Percentiles rank a stretch among this genome's conserved stretches.
Conservation (phyloP, 768 basidiomycete species). For the Coprinopsis strossmayeri region DNA sequence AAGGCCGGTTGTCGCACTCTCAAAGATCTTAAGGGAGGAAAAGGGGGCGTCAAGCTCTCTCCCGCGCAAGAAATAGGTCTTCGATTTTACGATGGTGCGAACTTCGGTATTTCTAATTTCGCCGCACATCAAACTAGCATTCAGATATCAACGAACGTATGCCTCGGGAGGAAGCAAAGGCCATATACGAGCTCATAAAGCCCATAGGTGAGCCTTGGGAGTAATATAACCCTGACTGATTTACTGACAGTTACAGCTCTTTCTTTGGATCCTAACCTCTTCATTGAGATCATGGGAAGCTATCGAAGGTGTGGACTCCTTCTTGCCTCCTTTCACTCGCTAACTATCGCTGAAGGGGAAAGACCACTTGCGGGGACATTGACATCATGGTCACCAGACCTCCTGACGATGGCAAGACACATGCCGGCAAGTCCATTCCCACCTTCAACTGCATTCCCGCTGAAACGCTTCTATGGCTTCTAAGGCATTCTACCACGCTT, state of each 20-base stretch:
- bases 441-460: slow-evolving; percentile 1
- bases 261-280: slow-evolving; percentile 60
- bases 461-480: not conserved
- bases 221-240: not conserved
- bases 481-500: slow-evolving; percentile 58
- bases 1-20: slow-evolving; percentile 69
- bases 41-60: slow-evolving; percentile 55
- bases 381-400: slow-evolving; percentile 83
- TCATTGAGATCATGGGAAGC: slow-evolving; percentile 88
- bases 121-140: not conserved
- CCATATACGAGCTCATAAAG: slow-evolving; percentile 67
- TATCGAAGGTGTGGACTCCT: slow-evolving; percentile 54
- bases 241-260: slow-evolving; percentile 40
- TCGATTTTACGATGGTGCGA: slow-evolving; percentile 60
- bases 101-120: not conserved
- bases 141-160: slow-evolving; percentile 81
- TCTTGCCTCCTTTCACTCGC: not conserved
- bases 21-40: slow-evolving; percentile 59
- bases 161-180: slow-evolving; percentile 72
- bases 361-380: slow-evolving; percentile 82
- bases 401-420: slow-evolving; percentile 64
- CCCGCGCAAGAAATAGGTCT: slow-evolving; percentile 62
- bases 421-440: slow-evolving; percentile 45
- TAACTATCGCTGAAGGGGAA: slow-evolving; percentile 46
- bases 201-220: slow-evolving; percentile 46